Conservation (phyloP, 441 rosid genomes). For the Adansonia grandidieri region DNA sequence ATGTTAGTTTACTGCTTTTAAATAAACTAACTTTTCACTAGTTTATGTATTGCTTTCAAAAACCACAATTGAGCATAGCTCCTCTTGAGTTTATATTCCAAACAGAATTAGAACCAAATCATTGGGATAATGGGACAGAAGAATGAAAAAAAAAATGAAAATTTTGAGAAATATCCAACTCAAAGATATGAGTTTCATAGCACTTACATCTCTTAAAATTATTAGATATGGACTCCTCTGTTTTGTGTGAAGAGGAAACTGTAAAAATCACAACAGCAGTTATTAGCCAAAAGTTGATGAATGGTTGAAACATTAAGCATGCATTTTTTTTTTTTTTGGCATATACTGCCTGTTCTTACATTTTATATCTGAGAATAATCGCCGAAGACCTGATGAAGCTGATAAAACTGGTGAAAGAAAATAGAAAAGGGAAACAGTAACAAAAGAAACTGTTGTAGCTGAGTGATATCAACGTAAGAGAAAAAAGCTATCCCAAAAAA, state of each 20-base stretch:
- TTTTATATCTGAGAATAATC: conserved; percentile 42
- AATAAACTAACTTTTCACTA: not conserved
- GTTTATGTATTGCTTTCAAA: not conserved
- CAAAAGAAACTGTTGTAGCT: not conserved
- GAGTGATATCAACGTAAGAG: not conserved
- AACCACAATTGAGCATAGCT: not conserved
- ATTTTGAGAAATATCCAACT: not conserved
- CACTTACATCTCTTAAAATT: conserved; percentile 51
- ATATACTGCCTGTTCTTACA: conserved; percentile 44
- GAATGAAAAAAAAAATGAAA: not conserved
- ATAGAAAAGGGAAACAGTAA: conserved; percentile 8
- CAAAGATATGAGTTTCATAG: not conserved
- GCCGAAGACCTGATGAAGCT: conserved; percentile 54
- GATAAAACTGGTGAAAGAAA: conserved; percentile 49
- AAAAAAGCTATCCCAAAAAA: not conserved
- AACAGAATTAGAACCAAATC: not conserved
- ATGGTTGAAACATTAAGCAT: not conserved
- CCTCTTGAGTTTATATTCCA: not conserved
- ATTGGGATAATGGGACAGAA: not conserved
- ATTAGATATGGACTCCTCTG: conserved; percentile 34
- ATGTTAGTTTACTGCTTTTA: not conserved
- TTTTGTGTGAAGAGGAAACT: conserved; percentile 40
- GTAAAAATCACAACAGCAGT: conserved; percentile 28
- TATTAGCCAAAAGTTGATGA: conserved; percentile 4
- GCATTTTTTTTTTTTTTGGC: not conserved